Percentiles rank a stretch among this genome's conserved stretches.
phyloP scores from a whole-genome alignment of 164 flowering plant genomes.

The Berberis thunbergii region DNA sequence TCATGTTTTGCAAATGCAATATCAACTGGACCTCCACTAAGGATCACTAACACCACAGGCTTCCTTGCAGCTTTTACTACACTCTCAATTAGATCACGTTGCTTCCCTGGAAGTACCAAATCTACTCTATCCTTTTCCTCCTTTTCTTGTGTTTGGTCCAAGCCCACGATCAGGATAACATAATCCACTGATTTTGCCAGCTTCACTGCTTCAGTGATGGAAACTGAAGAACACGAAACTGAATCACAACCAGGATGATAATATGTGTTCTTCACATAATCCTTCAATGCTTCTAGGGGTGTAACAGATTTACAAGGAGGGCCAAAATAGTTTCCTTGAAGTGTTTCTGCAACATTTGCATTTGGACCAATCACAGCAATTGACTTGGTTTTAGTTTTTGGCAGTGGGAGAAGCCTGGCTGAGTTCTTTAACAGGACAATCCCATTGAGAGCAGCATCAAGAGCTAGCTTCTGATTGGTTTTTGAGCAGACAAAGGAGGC shows the following conservation, averaged over 20 bases:
- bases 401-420: slow-evolving; percentile 48
- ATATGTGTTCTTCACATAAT: slow-evolving; percentile 23
- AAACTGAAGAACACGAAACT: slow-evolving; percentile 38
- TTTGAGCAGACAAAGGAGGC: slow-evolving; percentile 35
- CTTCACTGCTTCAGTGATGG: slow-evolving; percentile 34
- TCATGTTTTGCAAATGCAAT: slow-evolving; percentile 59
- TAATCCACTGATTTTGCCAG: slow-evolving; percentile 50
- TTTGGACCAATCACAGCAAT: slow-evolving; percentile 78
- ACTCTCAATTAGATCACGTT: slow-evolving; percentile 34
- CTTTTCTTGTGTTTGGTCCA: slow-evolving; percentile 62
- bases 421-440: slow-evolving; percentile 62
- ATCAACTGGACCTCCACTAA: slow-evolving; percentile 79
- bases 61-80: slow-evolving; percentile 59
- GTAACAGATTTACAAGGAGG: slow-evolving; percentile 45
- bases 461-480: slow-evolving; percentile 51
- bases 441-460: slow-evolving; percentile 55
- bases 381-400: slow-evolving; percentile 23
- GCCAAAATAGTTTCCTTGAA: slow-evolving; percentile 66
- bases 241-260: slow-evolving; percentile 44
- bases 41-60: slow-evolving; percentile 60
- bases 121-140: slow-evolving; percentile 50
- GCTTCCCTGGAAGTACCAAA: slow-evolving; percentile 64
- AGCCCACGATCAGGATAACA: slow-evolving; percentile 70
- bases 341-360: slow-evolving; percentile 37
- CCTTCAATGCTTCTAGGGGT: slow-evolving; percentile 38